Evolutionary conservation across 228 moss, liverwort and hornwort species (phyloP), one percentile per base, ranked within the genome.

Genomic region (Sphagnum magellanicum): DNA sequence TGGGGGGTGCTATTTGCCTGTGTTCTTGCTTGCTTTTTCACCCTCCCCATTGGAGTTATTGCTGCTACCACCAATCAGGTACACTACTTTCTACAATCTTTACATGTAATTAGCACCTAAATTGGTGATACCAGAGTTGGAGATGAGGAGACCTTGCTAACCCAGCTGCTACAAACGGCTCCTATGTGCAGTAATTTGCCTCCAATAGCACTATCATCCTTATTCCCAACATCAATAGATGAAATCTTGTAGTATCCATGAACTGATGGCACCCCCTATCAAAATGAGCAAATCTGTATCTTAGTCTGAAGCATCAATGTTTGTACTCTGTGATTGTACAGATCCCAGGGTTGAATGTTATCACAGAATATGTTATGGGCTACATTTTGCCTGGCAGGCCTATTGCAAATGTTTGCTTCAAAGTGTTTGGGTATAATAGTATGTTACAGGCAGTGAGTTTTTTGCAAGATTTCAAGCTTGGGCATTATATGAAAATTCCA

Each of bases 1-100:
- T 79, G 83, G 83, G 79, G 73, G 4, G 10, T 83, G 9, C 9
- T 72, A 1, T 9, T 79, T 6, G 49, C 48, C n/a, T 51, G 9
- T 48, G 61, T 5, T 12, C 6, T 69, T 9, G 4, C 59, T 2
- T 53, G 12, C 4, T 12, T 74, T 17, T 10, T 83, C 67, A 55
- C 73, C 4, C 49, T 79, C n/a, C 83, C 76, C 51, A 10, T 79
- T 6, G 16, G 50, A 50, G 67, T 76, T 10, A 4, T 82, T 5
- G 5, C 72, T 17, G 76, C 74, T 47, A 83, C 83, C 5, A 67
- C 76, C 4, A 79, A 79, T 66, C 83, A 83, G 79, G 83, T 83
- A 68, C 48, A 50, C 32, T 52, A 12, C 14, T 10, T 12, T 50
- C 46, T 53, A 6, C 7, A 12, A 1, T 1, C 17, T 13, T n/a